Evolutionary conservation across 176 grass and related monocot genomes (phyloP), one percentile per base, ranked within the genome.

Genomic region (Oryza rufipogon): DNA sequence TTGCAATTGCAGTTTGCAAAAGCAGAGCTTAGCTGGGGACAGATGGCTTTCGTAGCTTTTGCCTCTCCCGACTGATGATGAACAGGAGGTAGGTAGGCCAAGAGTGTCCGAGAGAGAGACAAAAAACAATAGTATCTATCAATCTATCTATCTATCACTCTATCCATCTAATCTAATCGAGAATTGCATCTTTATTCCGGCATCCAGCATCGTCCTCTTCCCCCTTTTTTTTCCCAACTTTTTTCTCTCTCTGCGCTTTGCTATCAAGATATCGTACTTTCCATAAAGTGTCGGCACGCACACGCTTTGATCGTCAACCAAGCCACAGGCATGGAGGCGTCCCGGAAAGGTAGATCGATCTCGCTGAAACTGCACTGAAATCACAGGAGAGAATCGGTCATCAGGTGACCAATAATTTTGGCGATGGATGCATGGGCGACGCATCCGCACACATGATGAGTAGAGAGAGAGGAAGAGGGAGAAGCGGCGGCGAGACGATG

Each of bases 241-340:
- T 32, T 32, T 32, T 14, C 69, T 33, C 28, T 13, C 36, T 67
- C 23, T 2, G 9, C 30, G 9, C 68, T 81, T 81, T 87, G 68
- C 20, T 60, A 69, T 81, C 71, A 33, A 46, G 46, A 81, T 48
- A n/a, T 79, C 14, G 42, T 25, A 7, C 76, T 69, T 74, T 38
- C 34, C 36, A 48, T 16, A 64, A 81, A 76, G 72, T 51, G 79
- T 70, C 26, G 85, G 78, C 85, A 47, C 46, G 77, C 63, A 0
- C 17, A 0, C 17, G 52, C 52, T 58, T 22, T 11, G 58, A 22
- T 63, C 58, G 58, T 63, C 58, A 63, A 63, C 58, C 58, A 63
- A 6, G 12, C 56, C 56, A 22, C 6, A 60, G 5, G 6, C 19
- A 60, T 14, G 47, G 47, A 49, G 13, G 13, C 47, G 12, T 49